These are phyloP conservation scores for Alopecurus myosuroides DNA, from an alignment of 176 grass and related monocot genomes.

Conservation along the genomic window DNA sequence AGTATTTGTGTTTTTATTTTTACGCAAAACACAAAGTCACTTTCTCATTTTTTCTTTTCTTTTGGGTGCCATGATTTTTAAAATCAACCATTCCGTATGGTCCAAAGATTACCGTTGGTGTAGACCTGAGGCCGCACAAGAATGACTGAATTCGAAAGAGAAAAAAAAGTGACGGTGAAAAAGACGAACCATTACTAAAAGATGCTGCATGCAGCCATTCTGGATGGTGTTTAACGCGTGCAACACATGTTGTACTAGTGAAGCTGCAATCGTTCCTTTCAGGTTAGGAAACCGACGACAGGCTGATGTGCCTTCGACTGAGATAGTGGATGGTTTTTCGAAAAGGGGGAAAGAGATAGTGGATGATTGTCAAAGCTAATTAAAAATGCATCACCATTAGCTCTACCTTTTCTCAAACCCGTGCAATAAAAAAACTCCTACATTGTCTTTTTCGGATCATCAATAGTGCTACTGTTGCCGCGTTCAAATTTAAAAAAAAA, in stretches of 20 bases:
- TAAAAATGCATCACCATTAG: background rate
- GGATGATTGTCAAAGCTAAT: background rate
- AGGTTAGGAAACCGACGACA: background rate
- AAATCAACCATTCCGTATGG: background rate
- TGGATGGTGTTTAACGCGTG: background rate
- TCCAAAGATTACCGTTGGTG: background rate
- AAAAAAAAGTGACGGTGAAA: background rate
- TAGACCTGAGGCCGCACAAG: background rate
- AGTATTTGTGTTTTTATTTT: too few species aligned
- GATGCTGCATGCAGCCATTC: background rate
- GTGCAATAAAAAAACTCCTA: too few species aligned
- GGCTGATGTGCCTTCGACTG: background rate
- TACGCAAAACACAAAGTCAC: too few species aligned
- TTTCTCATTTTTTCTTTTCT: too few species aligned
- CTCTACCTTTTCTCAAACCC: background rate
- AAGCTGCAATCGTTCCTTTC: background rate
- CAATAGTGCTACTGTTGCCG: background rate
- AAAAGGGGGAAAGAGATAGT: too few species aligned
- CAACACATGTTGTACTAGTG: background rate
- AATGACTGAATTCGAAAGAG: background rate
- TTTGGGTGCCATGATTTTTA: too few species aligned
- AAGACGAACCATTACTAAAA: background rate
- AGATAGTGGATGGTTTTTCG: background rate
- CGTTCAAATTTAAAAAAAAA: background rate
- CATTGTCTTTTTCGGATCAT: background rate